Conservation (phyloP, 352 stramenopile species). For the Hyaloperonospora arabidopsidis region DNA sequence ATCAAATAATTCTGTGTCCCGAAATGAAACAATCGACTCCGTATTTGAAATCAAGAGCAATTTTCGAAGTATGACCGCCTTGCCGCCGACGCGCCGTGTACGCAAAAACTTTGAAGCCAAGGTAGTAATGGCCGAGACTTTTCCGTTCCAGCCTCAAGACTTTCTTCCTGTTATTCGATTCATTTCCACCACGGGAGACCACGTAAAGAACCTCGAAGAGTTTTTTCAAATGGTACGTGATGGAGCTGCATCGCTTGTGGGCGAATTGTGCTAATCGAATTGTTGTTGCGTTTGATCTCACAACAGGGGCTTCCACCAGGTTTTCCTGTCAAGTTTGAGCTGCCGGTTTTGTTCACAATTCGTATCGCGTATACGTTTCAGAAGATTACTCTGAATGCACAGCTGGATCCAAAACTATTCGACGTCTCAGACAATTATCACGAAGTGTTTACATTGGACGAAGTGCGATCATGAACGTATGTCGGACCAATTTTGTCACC, state of each 20-base stretch:
- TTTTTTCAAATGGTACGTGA: slow-evolving; percentile 74
- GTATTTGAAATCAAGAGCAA: slow-evolving; percentile 37
- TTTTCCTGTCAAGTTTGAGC: slow-evolving; percentile 74
- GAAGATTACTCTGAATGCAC: slow-evolving; percentile 44
- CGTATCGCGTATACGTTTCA: slow-evolving; percentile 79
- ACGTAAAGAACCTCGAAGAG: slow-evolving; percentile 72
- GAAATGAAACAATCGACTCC: background rate
- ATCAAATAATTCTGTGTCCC: slow-evolving; percentile 1
- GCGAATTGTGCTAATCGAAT: slow-evolving; percentile 3
- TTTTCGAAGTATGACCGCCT: slow-evolving; percentile 54
- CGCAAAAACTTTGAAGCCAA: slow-evolving; percentile 73
- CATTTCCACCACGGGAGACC: slow-evolving; percentile 61
- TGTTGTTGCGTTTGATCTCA: slow-evolving; percentile 1
- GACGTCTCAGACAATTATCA: slow-evolving; percentile 45
- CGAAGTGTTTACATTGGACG: slow-evolving; percentile 49
- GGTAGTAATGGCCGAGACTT: slow-evolving; percentile 67
- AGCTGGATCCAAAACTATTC: slow-evolving; percentile 48
- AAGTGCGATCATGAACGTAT: slow-evolving; percentile 32
- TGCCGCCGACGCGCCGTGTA: slow-evolving; percentile 35
- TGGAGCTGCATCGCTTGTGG: background rate
- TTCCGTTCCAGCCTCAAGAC: slow-evolving; percentile 61
- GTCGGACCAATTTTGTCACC: no score
- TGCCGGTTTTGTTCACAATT: slow-evolving; percentile 79
- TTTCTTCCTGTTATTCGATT: slow-evolving; percentile 77
- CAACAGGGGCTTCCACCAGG: slow-evolving; percentile 66